Conservation (phyloP, 2,329 filamentous ascomycete genomes). For the Fusarium guadeloupense region DNA sequence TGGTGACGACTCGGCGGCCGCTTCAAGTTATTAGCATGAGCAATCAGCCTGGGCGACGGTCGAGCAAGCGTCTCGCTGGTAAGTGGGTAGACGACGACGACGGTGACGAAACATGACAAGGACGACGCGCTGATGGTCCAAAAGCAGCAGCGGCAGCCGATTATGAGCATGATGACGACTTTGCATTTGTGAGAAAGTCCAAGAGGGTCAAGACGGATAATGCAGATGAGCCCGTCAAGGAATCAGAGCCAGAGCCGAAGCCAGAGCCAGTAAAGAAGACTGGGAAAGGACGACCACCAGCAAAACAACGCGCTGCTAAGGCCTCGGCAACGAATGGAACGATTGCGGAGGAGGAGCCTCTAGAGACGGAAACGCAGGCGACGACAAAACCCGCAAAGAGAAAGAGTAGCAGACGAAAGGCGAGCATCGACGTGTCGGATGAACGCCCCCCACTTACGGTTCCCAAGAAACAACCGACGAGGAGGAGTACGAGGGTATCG, state of each 20-base stretch:
- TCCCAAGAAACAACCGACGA: slow-evolving; percentile 52
- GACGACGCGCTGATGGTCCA: slow-evolving; percentile 27
- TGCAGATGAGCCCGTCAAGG: slow-evolving; percentile 50
- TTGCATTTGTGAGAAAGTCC: slow-evolving; percentile 75
- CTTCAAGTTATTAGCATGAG: slow-evolving; percentile 75
- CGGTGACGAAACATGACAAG: background rate
- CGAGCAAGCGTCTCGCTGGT: slow-evolving; percentile 73
- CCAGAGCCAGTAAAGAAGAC: slow-evolving; percentile 57
- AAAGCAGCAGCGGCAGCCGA: slow-evolving; percentile 48
- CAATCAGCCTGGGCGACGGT: slow-evolving; percentile 68
- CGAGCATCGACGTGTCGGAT: slow-evolving; percentile 51
- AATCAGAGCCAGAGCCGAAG: slow-evolving; percentile 42
- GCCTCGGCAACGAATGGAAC: slow-evolving; percentile 43
- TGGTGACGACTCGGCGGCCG: slow-evolving; percentile 70
- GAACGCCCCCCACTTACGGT: slow-evolving; percentile 50
- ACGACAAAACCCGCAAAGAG: slow-evolving; percentile 38
- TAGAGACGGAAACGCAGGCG: slow-evolving; percentile 25
- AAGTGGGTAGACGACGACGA: slow-evolving; percentile 48
- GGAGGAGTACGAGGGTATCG: slow-evolving; percentile 57
- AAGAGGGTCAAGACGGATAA: slow-evolving; percentile 71
- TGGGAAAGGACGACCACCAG: slow-evolving; percentile 43
- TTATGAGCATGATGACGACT: slow-evolving; percentile 81
- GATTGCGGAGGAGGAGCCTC: slow-evolving; percentile 34
- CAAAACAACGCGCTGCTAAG: slow-evolving; percentile 49
- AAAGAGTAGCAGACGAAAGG: slow-evolving; percentile 52